Percentiles rank a stretch among this genome's conserved stretches.
Conservation (phyloP, 495 filamentous ascomycete genomes). For the Trichocladium antarcticum region DNA sequence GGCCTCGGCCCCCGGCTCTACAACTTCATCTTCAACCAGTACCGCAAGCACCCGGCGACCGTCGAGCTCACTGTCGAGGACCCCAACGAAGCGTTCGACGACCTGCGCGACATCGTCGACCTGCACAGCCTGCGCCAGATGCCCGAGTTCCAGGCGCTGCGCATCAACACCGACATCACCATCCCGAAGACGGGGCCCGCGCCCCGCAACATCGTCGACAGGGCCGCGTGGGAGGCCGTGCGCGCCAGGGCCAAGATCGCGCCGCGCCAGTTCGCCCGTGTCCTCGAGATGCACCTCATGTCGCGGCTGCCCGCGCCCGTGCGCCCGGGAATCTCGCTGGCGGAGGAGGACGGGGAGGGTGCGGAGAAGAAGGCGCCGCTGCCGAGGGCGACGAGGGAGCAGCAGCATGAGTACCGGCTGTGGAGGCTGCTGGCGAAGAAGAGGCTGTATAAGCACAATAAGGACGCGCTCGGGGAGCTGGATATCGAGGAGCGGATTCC, state of each 20-base stretch:
- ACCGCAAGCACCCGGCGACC: slow-evolving; percentile 49
- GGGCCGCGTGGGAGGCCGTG: slow-evolving; percentile 45
- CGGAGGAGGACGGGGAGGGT: not conserved
- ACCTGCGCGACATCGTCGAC: slow-evolving; percentile 76
- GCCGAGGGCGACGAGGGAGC: slow-evolving; percentile 21
- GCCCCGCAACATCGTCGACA: slow-evolving; percentile 51
- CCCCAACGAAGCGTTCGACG: slow-evolving; percentile 88
- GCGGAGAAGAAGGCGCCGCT: not conserved
- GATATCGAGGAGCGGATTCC: slow-evolving; percentile 64
- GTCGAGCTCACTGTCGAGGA: slow-evolving; percentile 90
- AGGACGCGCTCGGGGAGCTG: slow-evolving; percentile 64
- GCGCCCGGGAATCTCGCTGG: slow-evolving; percentile 34
- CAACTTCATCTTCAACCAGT: slow-evolving; percentile 56
- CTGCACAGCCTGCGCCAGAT: slow-evolving; percentile 50
- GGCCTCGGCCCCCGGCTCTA: slow-evolving; percentile 77
- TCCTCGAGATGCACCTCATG: slow-evolving; percentile 84
- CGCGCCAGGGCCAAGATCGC: slow-evolving; percentile 64
- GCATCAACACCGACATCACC: slow-evolving; percentile 36
- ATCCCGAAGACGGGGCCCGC: slow-evolving; percentile 37
- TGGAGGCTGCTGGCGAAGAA: slow-evolving; percentile 79
- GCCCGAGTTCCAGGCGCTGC: slow-evolving; percentile 42
- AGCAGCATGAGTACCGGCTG: slow-evolving; percentile 51
- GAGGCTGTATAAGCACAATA: slow-evolving; percentile 67
- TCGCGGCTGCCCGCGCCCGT: slow-evolving; percentile 54
- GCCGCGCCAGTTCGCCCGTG: slow-evolving; percentile 72